phyloP scores from a whole-genome alignment of 2,329 filamentous ascomycete genomes.

The Colletotrichum simmondsii region DNA sequence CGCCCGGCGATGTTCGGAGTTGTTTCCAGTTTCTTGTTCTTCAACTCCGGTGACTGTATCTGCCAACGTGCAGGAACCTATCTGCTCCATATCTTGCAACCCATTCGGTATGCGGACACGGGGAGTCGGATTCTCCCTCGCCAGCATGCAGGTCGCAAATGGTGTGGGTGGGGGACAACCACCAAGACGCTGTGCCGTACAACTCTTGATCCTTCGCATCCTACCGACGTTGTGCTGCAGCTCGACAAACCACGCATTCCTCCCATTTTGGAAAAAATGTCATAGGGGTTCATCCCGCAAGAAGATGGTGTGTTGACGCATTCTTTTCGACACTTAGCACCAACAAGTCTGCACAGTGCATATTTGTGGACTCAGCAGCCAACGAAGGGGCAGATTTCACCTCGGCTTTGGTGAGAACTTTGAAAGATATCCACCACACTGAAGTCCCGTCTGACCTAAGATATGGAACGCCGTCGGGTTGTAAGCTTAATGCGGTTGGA shows the following conservation, averaged over 20 bases:
- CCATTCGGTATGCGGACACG: background rate
- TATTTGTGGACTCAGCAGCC: background rate
- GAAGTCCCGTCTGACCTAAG: slow-evolving; percentile 5
- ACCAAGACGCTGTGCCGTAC: slow-evolving; percentile 15
- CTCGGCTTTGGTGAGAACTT: background rate
- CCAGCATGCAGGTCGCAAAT: slow-evolving; percentile 8
- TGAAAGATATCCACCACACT: background rate
- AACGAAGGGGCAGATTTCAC: background rate
- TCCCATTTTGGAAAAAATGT: background rate
- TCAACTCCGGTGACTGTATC: background rate
- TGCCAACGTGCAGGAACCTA: background rate
- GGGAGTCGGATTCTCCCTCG: background rate
- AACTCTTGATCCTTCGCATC: slow-evolving; percentile 24
- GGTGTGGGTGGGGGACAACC: slow-evolving; percentile 18
- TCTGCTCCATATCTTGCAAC: background rate
- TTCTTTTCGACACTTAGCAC: background rate
- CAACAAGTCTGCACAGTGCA: background rate
- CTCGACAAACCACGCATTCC: background rate
- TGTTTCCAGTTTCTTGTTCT: slow-evolving; percentile 1
- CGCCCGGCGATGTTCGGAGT: background rate
- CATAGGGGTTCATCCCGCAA: background rate
- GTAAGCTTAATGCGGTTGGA: background rate
- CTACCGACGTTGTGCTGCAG: slow-evolving; percentile 19
- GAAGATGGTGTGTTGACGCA: background rate
- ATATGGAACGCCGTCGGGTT: background rate